Evolutionary conservation across 257 asterid species (phyloP), one percentile per base, ranked within the genome.

Genomic region (Misopates orontium): DNA sequence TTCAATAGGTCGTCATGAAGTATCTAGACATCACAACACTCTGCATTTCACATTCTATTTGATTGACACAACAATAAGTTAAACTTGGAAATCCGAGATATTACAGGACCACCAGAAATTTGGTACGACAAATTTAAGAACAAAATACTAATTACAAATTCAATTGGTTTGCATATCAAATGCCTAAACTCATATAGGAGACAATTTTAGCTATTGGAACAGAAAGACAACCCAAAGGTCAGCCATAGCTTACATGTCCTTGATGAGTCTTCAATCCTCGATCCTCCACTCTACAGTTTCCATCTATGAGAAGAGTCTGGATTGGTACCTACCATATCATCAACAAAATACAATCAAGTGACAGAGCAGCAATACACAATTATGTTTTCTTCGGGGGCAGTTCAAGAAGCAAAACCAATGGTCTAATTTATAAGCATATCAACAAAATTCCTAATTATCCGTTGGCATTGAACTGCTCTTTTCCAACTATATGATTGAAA

Each of bases 231-330:
- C 23, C 49, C 11, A 36, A 66, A 68, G 22, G 50, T 51, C 31
- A 68, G 63, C n/a, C n/a, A 16, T 50, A 60, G 55, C 93, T 85
- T 78, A 91, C 98, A 68, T 85, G 98, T 73, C 95, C 98, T 73
- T 91, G 96, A 67, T 91, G 98, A 61, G 96, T 84, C 90, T 91
- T 88, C 79, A 91, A 78, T 70, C 96, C 96, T 67, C 95, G 87
- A 52, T 88, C 98, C 81, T 91, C 98, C 85, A 91, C 98, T 67
- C 98, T 84, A 71, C 93, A 91, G 77, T 91, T 91, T 44, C 96
- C 94, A 78, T 91, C 98, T 18, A 88, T 82, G 71, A 80, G 80
- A 75, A 91, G 88, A 61, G 95, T 82, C 86, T 85, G 85, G 76
- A 83, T 81, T 32, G 96, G 98, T 64, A 89, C 84, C 98, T 68